Conservation (phyloP, 2,329 filamentous ascomycete species). For the Diplodia sapinea region DNA sequence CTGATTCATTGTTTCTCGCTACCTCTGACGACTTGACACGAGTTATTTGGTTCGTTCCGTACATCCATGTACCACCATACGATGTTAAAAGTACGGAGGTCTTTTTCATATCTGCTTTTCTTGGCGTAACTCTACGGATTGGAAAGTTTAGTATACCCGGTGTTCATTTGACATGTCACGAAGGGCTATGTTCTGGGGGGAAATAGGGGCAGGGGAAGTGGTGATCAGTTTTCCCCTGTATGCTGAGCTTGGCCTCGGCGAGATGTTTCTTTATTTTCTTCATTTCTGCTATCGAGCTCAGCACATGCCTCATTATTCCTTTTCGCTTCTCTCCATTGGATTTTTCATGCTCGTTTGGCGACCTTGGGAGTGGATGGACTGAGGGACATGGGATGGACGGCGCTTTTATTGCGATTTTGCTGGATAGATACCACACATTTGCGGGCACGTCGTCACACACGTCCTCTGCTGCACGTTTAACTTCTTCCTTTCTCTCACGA, state of each 20-base stretch:
- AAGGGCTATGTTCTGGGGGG: conserved; percentile 27
- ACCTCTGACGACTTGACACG: conserved; percentile 27
- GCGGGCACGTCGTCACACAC: conserved; percentile 23
- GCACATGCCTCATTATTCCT: conserved; percentile 17
- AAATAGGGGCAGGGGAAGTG: conserved; percentile 26
- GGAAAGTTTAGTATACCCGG: conserved; percentile 27
- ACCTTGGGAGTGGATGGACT: conserved; percentile 3
- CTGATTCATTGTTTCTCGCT: conserved; percentile 10
- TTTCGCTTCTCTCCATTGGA: conserved; percentile 8
- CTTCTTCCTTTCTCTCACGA: background rate
- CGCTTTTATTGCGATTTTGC: conserved; percentile 18
- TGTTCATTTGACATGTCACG: conserved; percentile 29
- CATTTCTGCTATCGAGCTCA: background rate
- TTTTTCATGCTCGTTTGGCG: conserved; percentile 17
- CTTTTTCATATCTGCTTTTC: background rate
- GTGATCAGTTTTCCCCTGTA: conserved; percentile 4
- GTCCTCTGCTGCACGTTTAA: conserved; percentile 23
- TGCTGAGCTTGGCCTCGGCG: conserved; percentile 18
- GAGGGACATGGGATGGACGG: conserved; percentile 11
- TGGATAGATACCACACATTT: conserved; percentile 27
- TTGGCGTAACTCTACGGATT: conserved; percentile 16
- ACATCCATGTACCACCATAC: conserved; percentile 26
- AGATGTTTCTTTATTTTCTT: background rate
- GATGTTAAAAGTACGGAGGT: conserved; percentile 23
- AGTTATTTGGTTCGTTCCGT: conserved; percentile 27